These are phyloP conservation scores for Aspergillus conjunctus DNA, from an alignment of 495 filamentous ascomycete genomes.

Conservation along the genomic window DNA sequence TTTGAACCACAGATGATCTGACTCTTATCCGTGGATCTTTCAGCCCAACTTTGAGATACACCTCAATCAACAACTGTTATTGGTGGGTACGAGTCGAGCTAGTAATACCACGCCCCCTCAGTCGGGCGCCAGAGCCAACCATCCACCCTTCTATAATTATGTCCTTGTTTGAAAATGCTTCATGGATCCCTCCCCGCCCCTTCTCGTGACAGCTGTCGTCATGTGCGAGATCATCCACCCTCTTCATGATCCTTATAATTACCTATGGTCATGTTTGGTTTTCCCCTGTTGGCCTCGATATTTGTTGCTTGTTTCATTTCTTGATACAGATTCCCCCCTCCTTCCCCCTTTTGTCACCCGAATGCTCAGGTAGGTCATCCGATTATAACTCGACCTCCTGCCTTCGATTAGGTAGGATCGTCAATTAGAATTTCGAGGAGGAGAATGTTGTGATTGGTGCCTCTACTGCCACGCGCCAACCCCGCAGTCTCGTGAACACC, in stretches of 20 bases:
- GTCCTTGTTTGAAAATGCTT: conserved; percentile 1
- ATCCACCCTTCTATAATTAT: conserved; percentile 20
- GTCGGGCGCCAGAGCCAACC: conserved; percentile 14
- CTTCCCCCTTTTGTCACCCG: background rate
- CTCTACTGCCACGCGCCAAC: conserved; percentile 29
- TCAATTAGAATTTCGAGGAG: conserved; percentile 10
- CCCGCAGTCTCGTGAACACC: conserved; percentile 32
- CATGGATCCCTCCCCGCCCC: conserved; percentile 16
- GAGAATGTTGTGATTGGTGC: conserved; percentile 7
- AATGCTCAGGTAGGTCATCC: conserved; percentile 15
- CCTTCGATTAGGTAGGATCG: background rate
- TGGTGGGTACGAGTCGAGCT: conserved; percentile 19
- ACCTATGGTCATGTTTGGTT: conserved; percentile 11
- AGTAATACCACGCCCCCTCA: conserved; percentile 13
- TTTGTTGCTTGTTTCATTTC: conserved; percentile 1
- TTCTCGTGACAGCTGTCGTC: conserved; percentile 27
- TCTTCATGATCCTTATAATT: conserved; percentile 9
- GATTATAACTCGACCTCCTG: conserved; percentile 6
- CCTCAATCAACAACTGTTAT: conserved; percentile 15
- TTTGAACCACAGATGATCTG: conserved; percentile 15
- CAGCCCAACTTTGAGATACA: conserved; percentile 21
- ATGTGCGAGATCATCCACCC: conserved; percentile 25
- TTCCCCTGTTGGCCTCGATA: background rate
- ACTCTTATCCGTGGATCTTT: conserved; percentile 21
- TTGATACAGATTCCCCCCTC: background rate